phyloP scores from a whole-genome alignment of 1,284 basidiomycete genomes.

The Ganoderma sinense region DNA sequence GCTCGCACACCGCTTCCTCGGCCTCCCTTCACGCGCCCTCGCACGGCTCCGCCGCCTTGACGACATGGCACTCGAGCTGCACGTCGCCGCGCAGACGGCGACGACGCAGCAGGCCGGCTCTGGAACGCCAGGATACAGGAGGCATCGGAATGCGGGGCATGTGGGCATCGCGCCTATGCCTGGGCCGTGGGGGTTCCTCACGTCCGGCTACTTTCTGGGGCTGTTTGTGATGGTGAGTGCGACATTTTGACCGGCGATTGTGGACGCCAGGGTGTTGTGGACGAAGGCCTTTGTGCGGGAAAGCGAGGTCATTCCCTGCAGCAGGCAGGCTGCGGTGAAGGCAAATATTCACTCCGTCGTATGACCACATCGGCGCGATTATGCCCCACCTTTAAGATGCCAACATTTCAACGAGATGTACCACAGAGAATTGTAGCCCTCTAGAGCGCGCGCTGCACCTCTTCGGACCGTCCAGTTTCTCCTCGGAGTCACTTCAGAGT shows the following conservation, averaged over 20 bases:
- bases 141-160: slow-evolving; percentile 11
- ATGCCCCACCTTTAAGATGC: no score
- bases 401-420: no score
- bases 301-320: not conserved
- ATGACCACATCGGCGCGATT: no score
- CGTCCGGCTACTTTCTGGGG: slow-evolving; percentile 72
- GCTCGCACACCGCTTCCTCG: slow-evolving; percentile 48
- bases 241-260: not conserved
- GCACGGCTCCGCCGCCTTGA: slow-evolving; percentile 50
- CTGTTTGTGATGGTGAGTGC: slow-evolving; percentile 66
- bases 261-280: not conserved
- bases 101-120: slow-evolving; percentile 9
- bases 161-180: slow-evolving; percentile 46
- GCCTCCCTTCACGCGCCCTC: slow-evolving; percentile 51
- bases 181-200: slow-evolving; percentile 73
- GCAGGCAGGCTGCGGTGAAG: no score
- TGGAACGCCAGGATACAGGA: slow-evolving; percentile 9
- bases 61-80: slow-evolving; percentile 28
- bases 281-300: not conserved
- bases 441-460: no score
- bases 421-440: no score
- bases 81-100: slow-evolving; percentile 16
- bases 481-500: no score
- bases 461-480: no score
- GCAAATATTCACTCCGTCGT: no score